Conservation (phyloP, 2,329 filamentous ascomycete genomes). For the Mycosphaerella sp. region DNA sequence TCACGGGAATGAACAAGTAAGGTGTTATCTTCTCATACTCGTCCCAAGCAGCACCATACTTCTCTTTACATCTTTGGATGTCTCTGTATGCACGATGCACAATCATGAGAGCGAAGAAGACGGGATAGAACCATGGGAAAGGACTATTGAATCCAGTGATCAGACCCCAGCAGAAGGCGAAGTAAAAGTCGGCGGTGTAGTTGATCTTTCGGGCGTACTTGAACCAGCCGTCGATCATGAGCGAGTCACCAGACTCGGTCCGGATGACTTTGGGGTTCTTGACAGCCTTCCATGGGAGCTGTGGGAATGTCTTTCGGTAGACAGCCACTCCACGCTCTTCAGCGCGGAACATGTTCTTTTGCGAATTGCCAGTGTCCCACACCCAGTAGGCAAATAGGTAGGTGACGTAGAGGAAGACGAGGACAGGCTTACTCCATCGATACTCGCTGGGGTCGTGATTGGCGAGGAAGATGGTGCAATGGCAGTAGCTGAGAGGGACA, state of each 20-base stretch:
- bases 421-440: constrained; percentile 63
- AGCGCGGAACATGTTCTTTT: constrained; percentile 88
- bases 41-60: constrained; percentile 75
- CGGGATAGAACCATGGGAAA: constrained; percentile 83
- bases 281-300: constrained; percentile 80
- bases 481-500: constrained; percentile 85
- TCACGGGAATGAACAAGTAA: constrained; percentile 71
- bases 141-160: constrained; percentile 74
- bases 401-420: constrained; percentile 58
- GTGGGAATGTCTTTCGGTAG: constrained; percentile 74
- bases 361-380: constrained; percentile 86
- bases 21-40: constrained; percentile 76
- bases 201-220: constrained; percentile 49
- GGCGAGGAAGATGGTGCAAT: constrained; percentile 84
- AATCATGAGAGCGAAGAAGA: constrained; percentile 77
- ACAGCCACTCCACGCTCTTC: constrained; percentile 65
- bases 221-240: constrained; percentile 82
- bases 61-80: constrained; percentile 65
- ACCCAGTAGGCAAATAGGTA: constrained; percentile 84
- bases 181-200: constrained; percentile 74
- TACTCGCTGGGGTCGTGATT: constrained; percentile 75
- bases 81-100: constrained; percentile 69
- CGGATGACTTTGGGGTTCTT: constrained; percentile 73
- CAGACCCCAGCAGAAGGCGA: constrained; percentile 71
- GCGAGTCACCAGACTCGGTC: constrained; percentile 64